Evolutionary conservation across 2,329 filamentous ascomycete species (phyloP).

Genomic region (Botryosphaeria dothidea): DNA sequence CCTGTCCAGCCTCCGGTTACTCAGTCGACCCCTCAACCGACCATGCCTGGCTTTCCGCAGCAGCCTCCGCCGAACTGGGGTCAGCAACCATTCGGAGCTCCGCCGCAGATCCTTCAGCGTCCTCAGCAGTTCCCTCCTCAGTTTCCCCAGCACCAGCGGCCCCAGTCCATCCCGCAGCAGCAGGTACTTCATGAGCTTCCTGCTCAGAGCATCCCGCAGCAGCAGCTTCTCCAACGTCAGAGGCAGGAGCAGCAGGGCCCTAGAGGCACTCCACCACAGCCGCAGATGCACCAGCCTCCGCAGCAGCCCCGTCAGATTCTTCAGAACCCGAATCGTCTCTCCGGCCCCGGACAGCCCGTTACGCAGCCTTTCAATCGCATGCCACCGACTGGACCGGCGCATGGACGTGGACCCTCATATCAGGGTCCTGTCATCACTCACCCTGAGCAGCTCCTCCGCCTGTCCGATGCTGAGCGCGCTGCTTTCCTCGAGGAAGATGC

Average conservation of each 20-base stretch:
- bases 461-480: conserved; percentile 82
- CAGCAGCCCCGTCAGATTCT: conserved; percentile 69
- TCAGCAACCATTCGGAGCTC: conserved; percentile 32
- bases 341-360: conserved; percentile 44
- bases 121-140: conserved; percentile 42
- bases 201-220: conserved; percentile 35
- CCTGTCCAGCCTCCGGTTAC: conserved; percentile 29
- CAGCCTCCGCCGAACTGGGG: conserved; percentile 21
- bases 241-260: conserved; percentile 32
- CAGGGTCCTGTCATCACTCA: conserved; percentile 60
- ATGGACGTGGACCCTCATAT: conserved; percentile 51
- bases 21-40: conserved; percentile 19
- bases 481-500: conserved; percentile 88
- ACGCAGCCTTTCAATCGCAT: conserved; percentile 29
- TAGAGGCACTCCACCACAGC: conserved; percentile 25
- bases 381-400: conserved; percentile 35
- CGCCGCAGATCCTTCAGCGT: conserved; percentile 51
- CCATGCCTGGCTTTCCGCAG: conserved; percentile 23
- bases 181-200: conserved; percentile 47
- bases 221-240: conserved; percentile 37
- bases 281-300: conserved; percentile 43
- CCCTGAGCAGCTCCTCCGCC: conserved; percentile 70
- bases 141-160: conserved; percentile 35
- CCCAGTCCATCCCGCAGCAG: conserved; percentile 42
- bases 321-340: conserved; percentile 72